phyloP scores from a whole-genome alignment of 1,139 yeast genomes.

The Candida pseudoviswanathii region DNA sequence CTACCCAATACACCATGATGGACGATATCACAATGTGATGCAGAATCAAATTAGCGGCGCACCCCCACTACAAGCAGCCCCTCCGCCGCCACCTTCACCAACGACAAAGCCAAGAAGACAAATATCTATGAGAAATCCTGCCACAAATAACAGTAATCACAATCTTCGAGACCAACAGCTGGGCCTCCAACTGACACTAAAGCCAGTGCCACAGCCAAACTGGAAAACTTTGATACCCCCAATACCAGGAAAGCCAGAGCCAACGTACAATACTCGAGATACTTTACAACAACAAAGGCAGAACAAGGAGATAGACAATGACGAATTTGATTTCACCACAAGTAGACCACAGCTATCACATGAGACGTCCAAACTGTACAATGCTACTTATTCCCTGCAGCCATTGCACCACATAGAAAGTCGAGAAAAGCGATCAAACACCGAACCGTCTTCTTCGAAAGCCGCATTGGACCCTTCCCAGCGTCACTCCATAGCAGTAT shows the following conservation, averaged over 20 bases:
- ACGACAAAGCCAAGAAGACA: conserved; percentile 4
- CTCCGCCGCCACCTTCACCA: conserved; percentile 6
- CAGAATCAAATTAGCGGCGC: conserved; percentile 2
- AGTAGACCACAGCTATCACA: neutral
- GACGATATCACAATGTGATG: conserved; percentile 4
- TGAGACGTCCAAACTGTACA: neutral
- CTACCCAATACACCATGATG: conserved; percentile 15
- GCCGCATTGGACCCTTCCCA: conserved; percentile 14
- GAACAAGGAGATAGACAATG: conserved; percentile 7
- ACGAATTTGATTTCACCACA: conserved; percentile 13
- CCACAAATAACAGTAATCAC: conserved; percentile 4
- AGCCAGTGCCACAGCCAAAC: conserved; percentile 10
- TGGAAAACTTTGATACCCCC: conserved; percentile 28
- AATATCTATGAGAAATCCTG: neutral
- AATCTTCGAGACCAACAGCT: conserved; percentile 1
- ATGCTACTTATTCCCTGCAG: neutral
- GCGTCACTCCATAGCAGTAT: conserved; percentile 20
- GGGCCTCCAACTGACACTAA: neutral
- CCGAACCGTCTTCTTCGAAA: neutral
- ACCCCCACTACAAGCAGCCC: conserved; percentile 4
- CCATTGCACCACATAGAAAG: neutral
- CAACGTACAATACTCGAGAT: conserved; percentile 6
- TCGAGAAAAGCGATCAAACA: neutral
- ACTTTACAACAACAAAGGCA: conserved; percentile 6
- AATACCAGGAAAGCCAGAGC: conserved; percentile 16